Base-by-base conservation (phyloP, 2,329 filamentous ascomycete species). In the Diplodia corticola region DNA sequence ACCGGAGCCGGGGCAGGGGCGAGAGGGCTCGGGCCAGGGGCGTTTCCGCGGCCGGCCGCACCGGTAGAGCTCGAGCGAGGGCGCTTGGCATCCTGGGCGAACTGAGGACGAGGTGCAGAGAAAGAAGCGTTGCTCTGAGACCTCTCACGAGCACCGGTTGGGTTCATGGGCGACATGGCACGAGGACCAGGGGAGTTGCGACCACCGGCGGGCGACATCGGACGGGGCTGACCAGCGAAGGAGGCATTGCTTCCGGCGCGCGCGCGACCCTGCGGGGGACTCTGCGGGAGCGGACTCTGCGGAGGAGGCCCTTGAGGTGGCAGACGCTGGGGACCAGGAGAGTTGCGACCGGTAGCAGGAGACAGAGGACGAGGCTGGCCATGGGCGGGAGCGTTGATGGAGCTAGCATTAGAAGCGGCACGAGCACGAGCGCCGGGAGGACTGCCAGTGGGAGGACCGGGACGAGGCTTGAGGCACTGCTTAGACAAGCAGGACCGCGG, bases 401-500 rank as follows among this genome's bases (percentile, higher is more conserved):
- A 4, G 26, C 63, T 55, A 13, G 63, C 51, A 15, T 49, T 55
- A 15, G 63, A 65, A 12, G 50, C 40, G 50, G 69, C 75, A 24
- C 77, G 75, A 49, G 73, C 73, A 65, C 72, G 71, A 28, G 74
- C 74, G 69, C 63, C 50, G n/a, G 48, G 76, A 53, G 76, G 74
- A 44, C 85, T 85, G 68, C 82, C 81, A 9, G 33, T 46, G 63
- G 83, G 83, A 61, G 81, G 75, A 26, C 74, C 82, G 64, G 86
- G 82, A 53, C 93, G 90, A 54, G 93, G 92, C 83, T 96, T 97
- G 69, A 98, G 91, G 20, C 94, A 92, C 59, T 93, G 89, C 67
- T 92, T 91, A 15, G 95, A 98, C 59, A 99, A 85, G 80, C 95
- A 99, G 44, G 93, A 97, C 71, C 95, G 88, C 15, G 95, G 95